phyloP scores from a whole-genome alignment of 2,329 filamentous ascomycete species.

The Xylaria sp. region DNA sequence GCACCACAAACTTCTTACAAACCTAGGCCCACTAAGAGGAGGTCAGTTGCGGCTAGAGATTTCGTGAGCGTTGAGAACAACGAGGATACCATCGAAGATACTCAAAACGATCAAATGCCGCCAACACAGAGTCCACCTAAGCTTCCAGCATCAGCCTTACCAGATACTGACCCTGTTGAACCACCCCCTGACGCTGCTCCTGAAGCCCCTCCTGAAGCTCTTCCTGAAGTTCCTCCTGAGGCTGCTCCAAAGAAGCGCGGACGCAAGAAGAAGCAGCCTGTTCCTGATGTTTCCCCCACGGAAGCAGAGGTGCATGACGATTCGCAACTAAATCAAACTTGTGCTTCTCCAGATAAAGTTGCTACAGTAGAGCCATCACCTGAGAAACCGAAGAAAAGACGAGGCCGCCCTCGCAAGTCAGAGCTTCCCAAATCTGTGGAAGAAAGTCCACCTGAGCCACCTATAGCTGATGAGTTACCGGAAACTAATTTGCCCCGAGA shows the following conservation, averaged over 20 bases:
- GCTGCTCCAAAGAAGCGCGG: slow-evolving; percentile 40
- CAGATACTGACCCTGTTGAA: slow-evolving; percentile 19
- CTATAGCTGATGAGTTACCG: slow-evolving; percentile 1
- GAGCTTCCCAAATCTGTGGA: slow-evolving; percentile 27
- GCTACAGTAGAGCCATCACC: slow-evolving; percentile 22
- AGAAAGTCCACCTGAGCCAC: slow-evolving; percentile 7
- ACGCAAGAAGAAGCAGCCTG: slow-evolving; percentile 40
- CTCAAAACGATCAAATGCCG: background rate
- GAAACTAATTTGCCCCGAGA: slow-evolving; percentile 4
- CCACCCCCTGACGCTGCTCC: slow-evolving; percentile 4
- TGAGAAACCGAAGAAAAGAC: slow-evolving; percentile 41
- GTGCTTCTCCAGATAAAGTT: slow-evolving; percentile 5
- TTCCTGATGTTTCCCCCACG: slow-evolving; percentile 11
- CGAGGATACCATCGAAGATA: background rate
- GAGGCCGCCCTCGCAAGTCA: slow-evolving; percentile 41
- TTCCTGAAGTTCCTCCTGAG: no score
- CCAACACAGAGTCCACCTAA: slow-evolving; percentile 2
- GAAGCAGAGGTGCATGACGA: slow-evolving; percentile 12
- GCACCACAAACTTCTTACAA: slow-evolving; percentile 28
- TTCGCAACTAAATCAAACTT: background rate
- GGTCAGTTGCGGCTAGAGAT: slow-evolving; percentile 8
- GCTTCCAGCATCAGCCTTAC: background rate
- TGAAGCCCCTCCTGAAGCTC: slow-evolving; percentile 17
- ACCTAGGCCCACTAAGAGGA: slow-evolving; percentile 32
- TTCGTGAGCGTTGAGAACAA: slow-evolving; percentile 10